Percentiles rank a stretch among this genome's conserved stretches.
Conservation (phyloP, 805 yeast genomes). For the Metschnikowia peoriensis region DNA sequence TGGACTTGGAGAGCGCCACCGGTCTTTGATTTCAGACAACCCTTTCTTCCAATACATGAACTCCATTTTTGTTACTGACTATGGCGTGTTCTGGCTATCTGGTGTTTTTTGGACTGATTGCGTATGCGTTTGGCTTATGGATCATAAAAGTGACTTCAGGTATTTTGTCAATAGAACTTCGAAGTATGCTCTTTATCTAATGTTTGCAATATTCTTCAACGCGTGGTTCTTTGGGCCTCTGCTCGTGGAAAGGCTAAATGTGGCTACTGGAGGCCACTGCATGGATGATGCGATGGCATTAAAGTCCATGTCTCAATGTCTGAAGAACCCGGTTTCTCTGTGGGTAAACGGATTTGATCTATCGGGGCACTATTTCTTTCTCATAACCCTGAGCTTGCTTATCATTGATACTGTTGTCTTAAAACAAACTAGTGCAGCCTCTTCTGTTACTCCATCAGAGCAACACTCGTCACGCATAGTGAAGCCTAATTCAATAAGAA, state of each 20-base stretch:
- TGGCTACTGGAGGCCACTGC: slow-evolving; percentile 18
- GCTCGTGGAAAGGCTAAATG: slow-evolving; percentile 28
- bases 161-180: neutral
- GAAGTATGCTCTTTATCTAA: slow-evolving; percentile 14
- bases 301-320: slow-evolving; percentile 6
- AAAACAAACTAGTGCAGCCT: neutral
- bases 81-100: slow-evolving; percentile 33
- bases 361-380: slow-evolving; percentile 17
- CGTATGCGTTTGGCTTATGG: neutral
- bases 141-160: neutral
- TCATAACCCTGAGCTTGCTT: slow-evolving; percentile 13
- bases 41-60: slow-evolving; percentile 18
- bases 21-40: slow-evolving; percentile 13
- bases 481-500: neutral
- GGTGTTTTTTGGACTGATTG: slow-evolving; percentile 17
- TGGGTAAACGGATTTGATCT: slow-evolving; percentile 19
- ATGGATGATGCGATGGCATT: neutral
- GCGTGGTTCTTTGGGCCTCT: slow-evolving; percentile 38
- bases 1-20: slow-evolving; percentile 13
- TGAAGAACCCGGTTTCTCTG: neutral
- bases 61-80: slow-evolving; percentile 23
- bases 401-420: slow-evolving; percentile 4
- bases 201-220: slow-evolving; percentile 12
- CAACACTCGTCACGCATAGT: neutral
- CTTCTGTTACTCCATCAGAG: neutral